A percentile compares a stretch with the other conserved stretches of the same genome.
Conservation (phyloP, 768 basidiomycete species). For the Lentinula sp. region DNA sequence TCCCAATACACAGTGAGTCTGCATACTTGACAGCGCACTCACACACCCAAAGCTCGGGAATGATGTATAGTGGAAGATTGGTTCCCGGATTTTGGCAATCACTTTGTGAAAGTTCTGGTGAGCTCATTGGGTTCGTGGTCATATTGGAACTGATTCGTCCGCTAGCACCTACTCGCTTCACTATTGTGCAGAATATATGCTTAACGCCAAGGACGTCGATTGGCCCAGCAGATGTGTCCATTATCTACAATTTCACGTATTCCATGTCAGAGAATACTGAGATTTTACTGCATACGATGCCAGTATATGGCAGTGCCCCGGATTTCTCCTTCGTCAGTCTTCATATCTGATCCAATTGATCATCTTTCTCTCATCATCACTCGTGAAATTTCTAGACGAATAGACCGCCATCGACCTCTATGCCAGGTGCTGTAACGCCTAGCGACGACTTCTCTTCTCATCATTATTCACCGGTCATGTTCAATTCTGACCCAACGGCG, state of each 20-base stretch:
- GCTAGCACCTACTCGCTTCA: constrained; percentile 45
- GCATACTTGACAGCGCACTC: constrained; percentile 21
- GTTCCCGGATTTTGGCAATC: constrained; percentile 46
- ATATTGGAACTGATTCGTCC: background rate
- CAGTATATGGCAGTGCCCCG: background rate
- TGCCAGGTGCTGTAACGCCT: background rate
- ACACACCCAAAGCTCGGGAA: constrained; percentile 17
- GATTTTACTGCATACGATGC: background rate
- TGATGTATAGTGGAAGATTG: constrained; percentile 40
- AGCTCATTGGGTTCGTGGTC: constrained; percentile 7
- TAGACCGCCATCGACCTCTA: background rate
- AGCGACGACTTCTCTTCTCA: background rate
- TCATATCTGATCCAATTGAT: background rate
- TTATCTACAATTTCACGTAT: constrained; percentile 7
- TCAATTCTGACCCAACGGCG: background rate
- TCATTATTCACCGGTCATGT: background rate
- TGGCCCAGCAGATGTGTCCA: background rate
- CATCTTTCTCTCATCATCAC: background rate
- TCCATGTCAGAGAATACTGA: background rate
- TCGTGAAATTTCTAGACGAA: background rate
- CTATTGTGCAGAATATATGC: constrained; percentile 42
- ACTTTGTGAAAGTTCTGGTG: constrained; percentile 38
- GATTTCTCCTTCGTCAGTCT: background rate
- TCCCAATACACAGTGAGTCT: constrained; percentile 40
- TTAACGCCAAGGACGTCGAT: constrained; percentile 1